Evolutionary conservation across 495 filamentous ascomycete species (phyloP), one percentile per base, ranked within the genome.

Genomic region (Recurvomyces mirabilis): DNA sequence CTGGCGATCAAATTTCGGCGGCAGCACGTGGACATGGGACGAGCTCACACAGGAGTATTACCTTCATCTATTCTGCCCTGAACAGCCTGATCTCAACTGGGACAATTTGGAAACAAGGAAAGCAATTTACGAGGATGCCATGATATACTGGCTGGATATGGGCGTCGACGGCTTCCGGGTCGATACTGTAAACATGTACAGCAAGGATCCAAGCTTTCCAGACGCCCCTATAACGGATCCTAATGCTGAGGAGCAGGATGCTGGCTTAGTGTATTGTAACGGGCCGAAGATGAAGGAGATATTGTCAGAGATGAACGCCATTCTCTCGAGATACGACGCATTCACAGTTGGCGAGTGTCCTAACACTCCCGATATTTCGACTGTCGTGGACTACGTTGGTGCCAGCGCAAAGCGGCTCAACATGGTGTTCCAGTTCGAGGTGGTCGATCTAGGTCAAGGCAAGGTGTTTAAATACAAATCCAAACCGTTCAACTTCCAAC

Each of bases 41-140:
- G 60, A 61, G 28, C 19, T 38, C 4, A 61, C 60, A 1, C 40
- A 57, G 30, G 60, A 63, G 30, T 65, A 65, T 45, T 65, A 65
- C 36, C 56, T 65, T 9, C 54, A 61, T 35, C 49, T 65, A 11
- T 65, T 53, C 54, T 40, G 35, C n/a, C 31, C 45, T 12, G 47
- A 53, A 22, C 62, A 65, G 42, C 62, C 62, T 1, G 62, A 65
- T 38, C 45, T 65, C n/a, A 65, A 65, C 40, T 65, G 58, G 58
- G 59, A 63, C 18, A 61, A 56, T 39, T 22, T 18, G 13, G 43
- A 51, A 3, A 35, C 38, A 6, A 41, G 62, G 2, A 15, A 49
- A 10, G 54, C 56, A 4, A 51, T 65, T 20, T 63, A 58, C 46
- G 40, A 54, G 7, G 50, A 53, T 0, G 47, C 47, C 17, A 60